Conservation (phyloP, 495 filamentous ascomycete species). For the Daldinia childiae region DNA sequence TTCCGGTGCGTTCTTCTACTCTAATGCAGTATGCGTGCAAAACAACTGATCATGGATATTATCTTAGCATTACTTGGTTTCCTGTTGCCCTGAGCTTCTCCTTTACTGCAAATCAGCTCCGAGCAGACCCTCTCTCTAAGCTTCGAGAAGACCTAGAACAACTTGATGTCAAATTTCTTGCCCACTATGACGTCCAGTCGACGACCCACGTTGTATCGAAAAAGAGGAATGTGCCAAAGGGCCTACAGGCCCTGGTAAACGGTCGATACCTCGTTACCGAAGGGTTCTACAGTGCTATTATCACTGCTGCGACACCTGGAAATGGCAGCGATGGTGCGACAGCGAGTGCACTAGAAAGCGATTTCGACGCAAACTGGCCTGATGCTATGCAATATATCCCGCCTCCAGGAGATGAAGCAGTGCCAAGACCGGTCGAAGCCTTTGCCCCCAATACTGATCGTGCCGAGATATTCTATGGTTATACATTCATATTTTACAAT, state of each 20-base stretch:
- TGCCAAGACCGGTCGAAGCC: constrained; percentile 65
- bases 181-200: constrained; percentile 70
- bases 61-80: constrained; percentile 77
- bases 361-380: constrained; percentile 87
- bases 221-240: constrained; percentile 89
- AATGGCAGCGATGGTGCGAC: constrained; percentile 61
- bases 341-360: constrained; percentile 75
- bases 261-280: constrained; percentile 82
- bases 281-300: constrained; percentile 71
- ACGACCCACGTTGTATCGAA: constrained; percentile 91
- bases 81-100: constrained; percentile 84
- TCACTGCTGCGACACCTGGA: constrained; percentile 72
- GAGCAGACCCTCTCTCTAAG: constrained; percentile 70
- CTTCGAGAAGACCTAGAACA: constrained; percentile 74
- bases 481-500: constrained; percentile 89
- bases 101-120: constrained; percentile 77
- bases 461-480: constrained; percentile 80
- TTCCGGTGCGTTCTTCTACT: constrained; percentile 54
- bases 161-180: constrained; percentile 85
- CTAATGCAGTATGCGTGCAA: background rate
- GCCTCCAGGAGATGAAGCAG: constrained; percentile 76
- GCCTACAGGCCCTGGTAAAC: constrained; percentile 87
- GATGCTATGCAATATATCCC: constrained; percentile 76
- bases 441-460: constrained; percentile 76
- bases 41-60: constrained; percentile 10